phyloP scores from a whole-genome alignment of 495 filamentous ascomycete species.

The Xylaria telfairii region DNA sequence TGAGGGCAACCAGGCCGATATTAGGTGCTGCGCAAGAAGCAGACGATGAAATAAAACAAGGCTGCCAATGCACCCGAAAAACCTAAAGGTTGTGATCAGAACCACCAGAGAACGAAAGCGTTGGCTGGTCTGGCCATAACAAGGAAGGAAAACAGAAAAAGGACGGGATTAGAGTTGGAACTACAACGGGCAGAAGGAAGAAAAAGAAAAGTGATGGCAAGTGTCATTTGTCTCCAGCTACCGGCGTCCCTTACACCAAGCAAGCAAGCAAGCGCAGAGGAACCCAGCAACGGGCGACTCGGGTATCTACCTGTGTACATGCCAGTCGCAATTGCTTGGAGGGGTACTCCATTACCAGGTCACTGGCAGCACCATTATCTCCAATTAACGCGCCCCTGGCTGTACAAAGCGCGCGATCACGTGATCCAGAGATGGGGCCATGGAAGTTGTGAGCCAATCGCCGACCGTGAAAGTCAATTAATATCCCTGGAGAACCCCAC shows the following conservation, averaged over 20 bases:
- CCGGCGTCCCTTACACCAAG: not conserved
- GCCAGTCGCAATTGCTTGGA: not conserved
- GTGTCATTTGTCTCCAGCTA: not conserved
- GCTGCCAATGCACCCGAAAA: not conserved
- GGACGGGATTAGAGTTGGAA: conserved; percentile 19
- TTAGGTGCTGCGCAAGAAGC: not conserved
- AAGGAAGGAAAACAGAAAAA: conserved; percentile 14
- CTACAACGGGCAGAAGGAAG: not conserved
- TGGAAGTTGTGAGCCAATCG: not conserved
- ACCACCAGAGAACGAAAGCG: conserved; percentile 6
- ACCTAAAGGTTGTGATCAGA: not conserved
- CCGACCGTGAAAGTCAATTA: not conserved
- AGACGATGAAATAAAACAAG: not conserved
- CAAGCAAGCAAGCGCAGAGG: not conserved
- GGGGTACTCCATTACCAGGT: not conserved
- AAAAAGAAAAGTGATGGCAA: conserved; percentile 15
- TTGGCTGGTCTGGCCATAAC: not conserved
- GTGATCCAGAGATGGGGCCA: not conserved
- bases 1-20: not conserved
- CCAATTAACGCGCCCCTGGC: conserved; percentile 19
- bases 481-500: not conserved
- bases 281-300: not conserved
- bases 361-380: not conserved
- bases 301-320: not conserved
- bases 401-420: conserved; percentile 22